A percentile compares a stretch with the other conserved stretches of the same genome.
These are phyloP conservation scores for Pleurotus cornucopiae DNA, from an alignment of 768 basidiomycete species.

Conservation along the genomic window DNA sequence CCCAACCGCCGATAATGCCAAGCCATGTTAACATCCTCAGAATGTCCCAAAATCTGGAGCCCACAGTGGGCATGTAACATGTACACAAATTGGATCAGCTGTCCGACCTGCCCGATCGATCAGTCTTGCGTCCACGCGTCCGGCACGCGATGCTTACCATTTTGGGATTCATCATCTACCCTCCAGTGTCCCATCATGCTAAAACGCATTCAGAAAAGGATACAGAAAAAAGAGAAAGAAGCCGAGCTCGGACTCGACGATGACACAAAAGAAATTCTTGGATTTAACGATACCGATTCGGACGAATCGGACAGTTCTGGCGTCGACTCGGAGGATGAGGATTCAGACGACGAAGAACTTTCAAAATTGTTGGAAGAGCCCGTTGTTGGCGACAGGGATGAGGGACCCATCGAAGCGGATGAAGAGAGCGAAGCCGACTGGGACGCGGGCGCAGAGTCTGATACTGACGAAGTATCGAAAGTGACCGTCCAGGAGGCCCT, in stretches of 20 bases:
- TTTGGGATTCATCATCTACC: too few relatives aligned
- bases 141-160: too few relatives aligned
- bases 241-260: slow-evolving; percentile 62
- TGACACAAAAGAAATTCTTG: slow-evolving; percentile 60
- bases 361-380: slow-evolving; percentile 11
- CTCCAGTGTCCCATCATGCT: slow-evolving; percentile 45
- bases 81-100: too few relatives aligned
- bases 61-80: too few relatives aligned
- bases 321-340: slow-evolving; percentile 23
- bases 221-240: slow-evolving; percentile 55
- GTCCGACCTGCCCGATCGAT: too few relatives aligned
- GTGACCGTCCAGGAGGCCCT: slow-evolving; percentile 60
- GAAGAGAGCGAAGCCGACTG: slow-evolving; percentile 16
- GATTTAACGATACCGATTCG: slow-evolving; percentile 61
- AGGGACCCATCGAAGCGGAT: slow-evolving; percentile 13
- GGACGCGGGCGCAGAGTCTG: slow-evolving; percentile 12
- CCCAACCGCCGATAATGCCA: too few relatives aligned
- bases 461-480: slow-evolving; percentile 27
- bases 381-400: slow-evolving; percentile 2
- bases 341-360: slow-evolving; percentile 13
- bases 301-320: slow-evolving; percentile 28
- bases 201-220: slow-evolving; percentile 72
- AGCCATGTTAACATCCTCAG: too few relatives aligned
- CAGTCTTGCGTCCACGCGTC: too few relatives aligned
- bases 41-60: too few relatives aligned